Evolutionary conservation across 2,329 filamentous ascomycete species (phyloP).

Genomic region (Erysiphe pulchra): DNA sequence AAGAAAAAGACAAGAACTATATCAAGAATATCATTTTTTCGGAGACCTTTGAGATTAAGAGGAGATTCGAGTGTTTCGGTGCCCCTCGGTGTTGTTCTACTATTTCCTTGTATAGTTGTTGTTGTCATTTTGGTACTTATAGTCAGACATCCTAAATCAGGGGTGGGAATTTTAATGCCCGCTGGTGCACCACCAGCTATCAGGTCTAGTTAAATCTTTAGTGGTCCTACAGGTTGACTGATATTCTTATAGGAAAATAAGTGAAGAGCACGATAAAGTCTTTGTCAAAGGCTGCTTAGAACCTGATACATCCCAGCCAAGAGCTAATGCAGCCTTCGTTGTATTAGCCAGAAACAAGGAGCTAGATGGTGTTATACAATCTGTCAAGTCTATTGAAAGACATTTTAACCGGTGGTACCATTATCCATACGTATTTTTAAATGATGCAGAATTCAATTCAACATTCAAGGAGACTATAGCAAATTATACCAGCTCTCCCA

Average conservation of each 20-base stretch:
- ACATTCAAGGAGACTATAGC: slow-evolving; percentile 69
- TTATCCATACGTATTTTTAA: slow-evolving; percentile 95
- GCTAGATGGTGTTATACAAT: slow-evolving; percentile 83
- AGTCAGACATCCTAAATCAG: slow-evolving; percentile 61
- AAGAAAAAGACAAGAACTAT: slow-evolving; percentile 17
- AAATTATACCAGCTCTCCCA: slow-evolving; percentile 68
- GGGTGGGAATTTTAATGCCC: slow-evolving; percentile 64
- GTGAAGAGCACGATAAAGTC: slow-evolving; percentile 88
- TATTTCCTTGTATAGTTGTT: slow-evolving; percentile 81
- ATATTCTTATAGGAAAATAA: slow-evolving; percentile 48
- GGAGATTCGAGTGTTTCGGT: slow-evolving; percentile 84
- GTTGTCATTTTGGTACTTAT: slow-evolving; percentile 77
- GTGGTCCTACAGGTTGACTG: background rate
- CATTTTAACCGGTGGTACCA: slow-evolving; percentile 99
- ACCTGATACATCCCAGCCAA: slow-evolving; percentile 49
- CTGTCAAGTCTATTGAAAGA: slow-evolving; percentile 88
- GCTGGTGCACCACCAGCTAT: slow-evolving; percentile 72
- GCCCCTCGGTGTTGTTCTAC: slow-evolving; percentile 70
- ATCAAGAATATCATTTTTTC: slow-evolving; percentile 50
- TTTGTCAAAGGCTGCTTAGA: slow-evolving; percentile 79
- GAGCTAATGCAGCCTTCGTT: slow-evolving; percentile 87
- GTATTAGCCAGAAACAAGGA: slow-evolving; percentile 92
- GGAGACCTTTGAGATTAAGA: slow-evolving; percentile 62
- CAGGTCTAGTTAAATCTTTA: slow-evolving; percentile 28
- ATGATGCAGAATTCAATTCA: slow-evolving; percentile 90